These are phyloP conservation scores for Phytophthora sojae DNA, from an alignment of 352 stramenopile species.

Conservation along the genomic window DNA sequence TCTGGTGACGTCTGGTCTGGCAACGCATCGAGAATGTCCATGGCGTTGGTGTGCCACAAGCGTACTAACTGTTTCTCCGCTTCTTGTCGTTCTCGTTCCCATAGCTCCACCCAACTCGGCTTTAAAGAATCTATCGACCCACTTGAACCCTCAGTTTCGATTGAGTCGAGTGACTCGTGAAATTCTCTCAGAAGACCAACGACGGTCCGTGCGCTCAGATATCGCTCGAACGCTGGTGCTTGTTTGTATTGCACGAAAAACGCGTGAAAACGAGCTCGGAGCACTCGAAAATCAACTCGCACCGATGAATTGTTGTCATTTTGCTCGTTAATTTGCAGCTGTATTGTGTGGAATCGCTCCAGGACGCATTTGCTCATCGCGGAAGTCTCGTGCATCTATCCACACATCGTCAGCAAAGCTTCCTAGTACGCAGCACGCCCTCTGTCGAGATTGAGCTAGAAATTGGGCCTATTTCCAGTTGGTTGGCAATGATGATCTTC, in stretches of 20 bases:
- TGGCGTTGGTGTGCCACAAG: conserved; percentile 6
- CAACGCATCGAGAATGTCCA: neutral
- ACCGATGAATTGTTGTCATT: neutral
- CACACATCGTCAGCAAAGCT: neutral
- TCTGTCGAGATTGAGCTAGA: neutral
- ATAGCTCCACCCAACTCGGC: neutral
- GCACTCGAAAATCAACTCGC: neutral
- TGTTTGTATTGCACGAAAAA: conserved; percentile 10
- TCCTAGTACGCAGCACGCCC: neutral
- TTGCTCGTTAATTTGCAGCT: neutral
- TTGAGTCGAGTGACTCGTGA: neutral
- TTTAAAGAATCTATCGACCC: neutral
- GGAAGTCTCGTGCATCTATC: neutral
- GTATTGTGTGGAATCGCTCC: neutral
- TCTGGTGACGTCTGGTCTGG: neutral
- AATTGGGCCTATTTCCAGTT: neutral
- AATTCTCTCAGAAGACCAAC: neutral
- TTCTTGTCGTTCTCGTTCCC: neutral
- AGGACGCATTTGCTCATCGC: neutral
- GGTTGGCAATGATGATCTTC: neutral
- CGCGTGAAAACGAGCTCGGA: neutral
- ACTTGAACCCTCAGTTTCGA: neutral
- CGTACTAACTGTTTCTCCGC: neutral
- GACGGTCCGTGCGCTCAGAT: conserved; percentile 2
- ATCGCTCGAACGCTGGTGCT: conserved; percentile 3